A percentile compares a stretch with the other conserved stretches of the same genome.
phyloP scores from a whole-genome alignment of 148 eudicot genomes.

The Camellia sinensis region DNA sequence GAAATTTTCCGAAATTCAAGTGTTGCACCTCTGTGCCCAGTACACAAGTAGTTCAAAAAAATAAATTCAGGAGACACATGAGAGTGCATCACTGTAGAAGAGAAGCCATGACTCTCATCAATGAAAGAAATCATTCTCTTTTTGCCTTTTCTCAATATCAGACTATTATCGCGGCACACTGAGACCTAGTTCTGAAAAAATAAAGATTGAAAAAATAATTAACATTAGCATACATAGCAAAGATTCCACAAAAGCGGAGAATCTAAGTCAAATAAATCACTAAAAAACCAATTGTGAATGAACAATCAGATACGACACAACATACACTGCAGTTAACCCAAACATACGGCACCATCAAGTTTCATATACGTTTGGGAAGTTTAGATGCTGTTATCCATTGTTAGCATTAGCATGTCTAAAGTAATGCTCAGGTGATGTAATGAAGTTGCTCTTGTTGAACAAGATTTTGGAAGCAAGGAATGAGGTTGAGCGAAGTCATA shows the following conservation, averaged over 20 bases:
- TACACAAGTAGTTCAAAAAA: background rate
- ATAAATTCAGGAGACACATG: background rate
- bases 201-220: background rate
- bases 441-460: background rate
- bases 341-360: too few species aligned
- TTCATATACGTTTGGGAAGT: too few species aligned
- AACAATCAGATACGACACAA: background rate
- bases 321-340: too few species aligned
- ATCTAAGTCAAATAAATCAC: background rate
- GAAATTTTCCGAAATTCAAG: background rate
- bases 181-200: conserved; percentile 36
- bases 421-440: background rate
- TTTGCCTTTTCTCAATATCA: background rate
- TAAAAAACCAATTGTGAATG: background rate
- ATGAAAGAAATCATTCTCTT: background rate
- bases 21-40: background rate
- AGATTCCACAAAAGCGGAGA: background rate
- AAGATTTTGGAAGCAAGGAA: background rate
- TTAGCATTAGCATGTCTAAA: too few species aligned
- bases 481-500: background rate
- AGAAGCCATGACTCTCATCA: background rate
- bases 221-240: background rate
- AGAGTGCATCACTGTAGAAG: background rate
- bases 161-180: conserved; percentile 41
- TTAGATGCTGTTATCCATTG: too few species aligned